Evolutionary conservation across 2,329 filamentous ascomycete species (phyloP), one percentile per base, ranked within the genome.

Genomic region (Penicillium sclerotiorum): DNA sequence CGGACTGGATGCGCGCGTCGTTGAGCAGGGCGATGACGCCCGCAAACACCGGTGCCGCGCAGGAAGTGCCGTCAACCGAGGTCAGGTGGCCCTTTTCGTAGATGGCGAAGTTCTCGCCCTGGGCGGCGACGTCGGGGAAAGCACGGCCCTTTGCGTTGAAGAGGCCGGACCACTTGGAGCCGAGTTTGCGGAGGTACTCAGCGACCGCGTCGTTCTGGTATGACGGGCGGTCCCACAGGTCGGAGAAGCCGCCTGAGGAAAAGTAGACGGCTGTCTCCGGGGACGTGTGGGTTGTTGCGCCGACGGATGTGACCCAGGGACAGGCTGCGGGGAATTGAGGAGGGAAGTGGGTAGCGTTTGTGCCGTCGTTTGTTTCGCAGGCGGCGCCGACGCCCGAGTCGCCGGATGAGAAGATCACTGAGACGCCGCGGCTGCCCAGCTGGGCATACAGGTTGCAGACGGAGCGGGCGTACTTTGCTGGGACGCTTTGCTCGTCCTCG

Each of bases 1-100:
- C 79, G 6, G 67, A 69, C 0, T 74, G 67, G 15, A 86, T 65
- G 27, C 82, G 72, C 1, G 79, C 81, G 58, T 87, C 84, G 57
- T 88, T 88, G 48, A 88, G 69, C 4, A 88, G 75, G 1, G 80
- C 74, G 33, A 88, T 71, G 40, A 88, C 73, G 6, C 76, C 80
- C 1, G 81, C 79, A 20, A 82, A 81, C 0, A 82, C 70, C 0
- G 86, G 86, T 1, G 80, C 69, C 0, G 84, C 78, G 25, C 82
- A 80, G 20, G 68, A 73, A 1, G 74, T 76, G 11, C 74, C 74
- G 21, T 70, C 68, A 4, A 72, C 61, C 7, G 59, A 50, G 12
- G 37, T 50, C 0, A 69, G 47, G 0, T 4, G 20, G 6, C 68
- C 67, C 55, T 67, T 61, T 37, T 65, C 61, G 27, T 66, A 68